A percentile compares a stretch with the other conserved stretches of the same genome.
phyloP scores from a whole-genome alignment of 768 basidiomycete species.

The Lyophyllum shimeji region DNA sequence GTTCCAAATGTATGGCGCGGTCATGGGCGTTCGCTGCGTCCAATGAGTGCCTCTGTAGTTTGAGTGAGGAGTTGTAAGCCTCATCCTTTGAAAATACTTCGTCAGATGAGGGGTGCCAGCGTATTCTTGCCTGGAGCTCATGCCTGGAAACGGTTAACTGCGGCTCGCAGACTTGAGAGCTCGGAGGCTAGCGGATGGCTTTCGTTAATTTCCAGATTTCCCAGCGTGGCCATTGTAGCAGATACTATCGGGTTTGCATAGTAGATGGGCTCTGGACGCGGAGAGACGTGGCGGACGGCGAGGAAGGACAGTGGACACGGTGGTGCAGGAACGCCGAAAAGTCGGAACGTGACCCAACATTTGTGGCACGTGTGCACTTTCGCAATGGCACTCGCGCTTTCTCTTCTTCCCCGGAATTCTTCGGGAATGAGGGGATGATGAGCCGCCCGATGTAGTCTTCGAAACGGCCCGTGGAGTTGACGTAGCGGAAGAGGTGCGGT shows the following conservation, averaged over 20 bases:
- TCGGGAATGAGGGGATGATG: no score
- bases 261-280: no score
- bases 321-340: conserved; percentile 12
- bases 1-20: conserved; percentile 47
- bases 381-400: no score
- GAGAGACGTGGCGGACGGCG: neutral
- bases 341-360: neutral
- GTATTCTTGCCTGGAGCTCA: conserved; percentile 11
- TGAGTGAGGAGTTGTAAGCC: conserved; percentile 62
- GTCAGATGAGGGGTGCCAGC: conserved; percentile 13
- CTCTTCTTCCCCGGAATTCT: no score
- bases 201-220: conserved; percentile 18
- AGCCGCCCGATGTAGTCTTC: no score
- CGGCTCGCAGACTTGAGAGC: conserved; percentile 43
- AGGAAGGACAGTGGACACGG: neutral
- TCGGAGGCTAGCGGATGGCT: conserved; percentile 49
- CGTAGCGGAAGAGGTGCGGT: no score
- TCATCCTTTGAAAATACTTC: conserved; percentile 54
- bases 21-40: conserved; percentile 50
- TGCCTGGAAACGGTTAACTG: conserved; percentile 52
- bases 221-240: conserved; percentile 5
- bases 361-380: neutral
- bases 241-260: neutral
- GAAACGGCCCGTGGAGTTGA: no score
- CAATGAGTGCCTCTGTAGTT: conserved; percentile 62